phyloP scores from a whole-genome alignment of 2,329 filamentous ascomycete species.

The Fusarium continuum region DNA sequence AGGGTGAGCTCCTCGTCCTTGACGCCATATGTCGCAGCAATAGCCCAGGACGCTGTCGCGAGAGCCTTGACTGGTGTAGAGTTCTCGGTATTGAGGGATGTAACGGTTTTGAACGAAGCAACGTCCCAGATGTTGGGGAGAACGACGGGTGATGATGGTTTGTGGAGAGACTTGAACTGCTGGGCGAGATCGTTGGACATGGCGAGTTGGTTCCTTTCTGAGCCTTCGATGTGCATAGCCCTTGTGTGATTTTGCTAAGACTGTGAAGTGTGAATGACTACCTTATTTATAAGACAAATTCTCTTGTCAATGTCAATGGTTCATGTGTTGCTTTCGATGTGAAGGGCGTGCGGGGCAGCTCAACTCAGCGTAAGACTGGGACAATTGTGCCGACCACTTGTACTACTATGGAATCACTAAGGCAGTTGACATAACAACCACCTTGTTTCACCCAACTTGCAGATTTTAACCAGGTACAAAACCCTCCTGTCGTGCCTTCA shows the following conservation, averaged over 20 bases:
- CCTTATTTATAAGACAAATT: constrained; percentile 9
- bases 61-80: constrained; percentile 53
- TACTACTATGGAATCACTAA: too few species aligned
- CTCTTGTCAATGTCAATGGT: background rate
- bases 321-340: constrained; percentile 20
- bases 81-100: constrained; percentile 51
- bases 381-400: background rate
- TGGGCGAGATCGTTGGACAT: constrained; percentile 48
- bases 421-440: background rate
- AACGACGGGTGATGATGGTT: constrained; percentile 60
- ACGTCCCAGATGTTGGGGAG: constrained; percentile 66
- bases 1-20: constrained; percentile 60
- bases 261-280: too few species aligned
- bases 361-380: background rate
- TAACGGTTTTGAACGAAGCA: constrained; percentile 56
- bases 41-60: constrained; percentile 61
- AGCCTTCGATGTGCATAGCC: background rate
- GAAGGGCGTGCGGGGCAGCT: constrained; percentile 32
- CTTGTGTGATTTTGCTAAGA: too few species aligned
- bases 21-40: constrained; percentile 57
- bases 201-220: background rate
- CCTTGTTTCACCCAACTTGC: rapidly evolving
- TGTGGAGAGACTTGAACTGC: constrained; percentile 56
- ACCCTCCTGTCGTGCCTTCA: background rate
- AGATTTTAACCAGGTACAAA: too few species aligned